Evolutionary conservation across 495 filamentous ascomycete genomes (phyloP), one percentile per base, ranked within the genome.

Genomic region (Podospora appendiculata): DNA sequence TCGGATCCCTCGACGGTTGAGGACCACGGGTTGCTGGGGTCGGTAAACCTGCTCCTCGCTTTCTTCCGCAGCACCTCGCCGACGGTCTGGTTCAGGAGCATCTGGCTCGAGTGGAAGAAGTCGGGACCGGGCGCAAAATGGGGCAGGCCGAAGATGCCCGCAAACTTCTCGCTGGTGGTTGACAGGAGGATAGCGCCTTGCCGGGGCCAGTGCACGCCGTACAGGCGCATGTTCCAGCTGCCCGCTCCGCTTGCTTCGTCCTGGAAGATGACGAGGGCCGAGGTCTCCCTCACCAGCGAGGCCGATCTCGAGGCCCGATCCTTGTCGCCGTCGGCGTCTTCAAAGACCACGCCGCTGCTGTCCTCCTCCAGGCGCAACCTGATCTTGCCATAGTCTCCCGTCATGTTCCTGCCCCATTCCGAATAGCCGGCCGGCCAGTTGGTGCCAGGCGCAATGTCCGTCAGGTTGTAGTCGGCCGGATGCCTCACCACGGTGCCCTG

Each of bases 151-250:
- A 95, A 94, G 33, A 96, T 80, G 38, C 93, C 93, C 17, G 84
- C 78, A 63, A 90, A 96, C 70, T 94, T 96, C 64, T 95, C 87
- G 61, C 88, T 94, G 11, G 90, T 89, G 1, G 93, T 96, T 8
- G 83, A 87, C 48, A 96, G 65, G 13, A 96, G 67, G 41, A 94
- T 83, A 6, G 79, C 76, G 4, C 93, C 93, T 44, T 82, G 77
- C 25, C 79, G 72, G 25, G 84, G 82, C 71, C 88, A 92, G 72
- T 96, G 91, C 5, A 93, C 78, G 16, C 93, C 93, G 59, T 87
- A 80, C 39, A 95, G 67, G 19, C 77, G 77, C 64, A 94, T 75
- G 51, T 88, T 82, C 79, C 85, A 88, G 57, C 81, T 85, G 62
- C 81, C 80, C 32, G 85, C 80, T 66, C 72, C 80, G 44, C 78